Percentiles rank a stretch among this genome's conserved stretches.
These are phyloP conservation scores for Suillus spraguei DNA, from an alignment of 768 basidiomycete species.

Conservation along the genomic window DNA sequence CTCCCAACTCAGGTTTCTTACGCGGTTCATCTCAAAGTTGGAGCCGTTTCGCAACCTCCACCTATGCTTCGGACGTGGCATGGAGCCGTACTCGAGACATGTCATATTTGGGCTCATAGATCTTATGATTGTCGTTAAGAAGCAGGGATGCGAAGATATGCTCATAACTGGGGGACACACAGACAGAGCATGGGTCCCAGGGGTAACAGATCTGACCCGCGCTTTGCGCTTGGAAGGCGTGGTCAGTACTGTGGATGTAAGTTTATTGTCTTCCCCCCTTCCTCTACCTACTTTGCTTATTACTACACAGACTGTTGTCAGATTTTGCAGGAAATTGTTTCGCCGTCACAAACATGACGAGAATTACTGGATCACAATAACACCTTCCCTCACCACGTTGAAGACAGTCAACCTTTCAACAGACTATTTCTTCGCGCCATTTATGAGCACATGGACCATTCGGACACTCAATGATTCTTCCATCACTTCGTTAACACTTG, in stretches of 20 bases:
- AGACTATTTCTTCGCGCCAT: slow-evolving; percentile 7
- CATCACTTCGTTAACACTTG: not conserved
- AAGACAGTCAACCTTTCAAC: not conserved
- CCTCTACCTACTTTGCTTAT: not conserved
- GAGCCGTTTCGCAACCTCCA: slow-evolving; percentile 8
- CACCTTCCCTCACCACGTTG: slow-evolving; percentile 1
- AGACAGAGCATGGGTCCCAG: slow-evolving; percentile 7
- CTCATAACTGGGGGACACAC: slow-evolving; percentile 7
- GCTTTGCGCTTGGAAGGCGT: slow-evolving; percentile 7
- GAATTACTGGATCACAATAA: slow-evolving; percentile 8
- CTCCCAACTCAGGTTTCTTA: not conserved
- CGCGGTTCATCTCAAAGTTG: slow-evolving; percentile 3
- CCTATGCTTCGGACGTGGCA: slow-evolving; percentile 1
- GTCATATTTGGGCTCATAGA: slow-evolving; percentile 4
- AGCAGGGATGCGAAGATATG: slow-evolving; percentile 7
- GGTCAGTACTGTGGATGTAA: slow-evolving; percentile 4
- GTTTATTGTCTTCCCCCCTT: not conserved
- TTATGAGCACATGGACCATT: slow-evolving; percentile 7
- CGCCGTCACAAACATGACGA: slow-evolving; percentile 1
- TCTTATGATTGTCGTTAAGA: slow-evolving; percentile 7
- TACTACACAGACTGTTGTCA: not conserved
- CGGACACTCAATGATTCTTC: slow-evolving; percentile 8
- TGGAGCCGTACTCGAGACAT: slow-evolving; percentile 2
- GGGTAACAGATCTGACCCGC: slow-evolving; percentile 3
- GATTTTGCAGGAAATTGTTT: slow-evolving; percentile 3